A percentile compares a stretch with the other conserved stretches of the same genome.
These are phyloP conservation scores for Fusarium tricinctum DNA, from an alignment of 2,329 filamentous ascomycete species.

Conservation along the genomic window DNA sequence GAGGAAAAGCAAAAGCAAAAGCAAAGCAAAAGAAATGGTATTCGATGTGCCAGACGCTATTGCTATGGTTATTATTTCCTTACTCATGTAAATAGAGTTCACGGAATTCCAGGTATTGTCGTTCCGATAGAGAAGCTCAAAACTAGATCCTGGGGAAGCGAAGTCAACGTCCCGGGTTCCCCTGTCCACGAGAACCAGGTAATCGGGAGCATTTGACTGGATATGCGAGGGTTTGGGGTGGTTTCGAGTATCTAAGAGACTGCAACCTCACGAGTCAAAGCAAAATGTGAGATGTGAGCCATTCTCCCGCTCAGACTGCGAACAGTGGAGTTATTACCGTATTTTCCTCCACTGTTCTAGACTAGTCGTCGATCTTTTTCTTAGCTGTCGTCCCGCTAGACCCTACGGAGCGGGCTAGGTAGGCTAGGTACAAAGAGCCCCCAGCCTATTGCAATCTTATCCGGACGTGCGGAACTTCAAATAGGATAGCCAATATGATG, in stretches of 20 bases:
- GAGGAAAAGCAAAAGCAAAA: no score
- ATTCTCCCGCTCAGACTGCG: constrained; percentile 5
- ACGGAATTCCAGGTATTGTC: not conserved
- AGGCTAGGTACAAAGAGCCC: no score
- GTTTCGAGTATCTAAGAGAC: not conserved
- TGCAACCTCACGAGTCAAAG: constrained; percentile 5
- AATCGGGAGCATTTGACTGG: constrained; percentile 1
- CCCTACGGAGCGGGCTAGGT: no score
- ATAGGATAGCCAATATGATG: not conserved
- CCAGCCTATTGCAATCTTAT: not conserved
- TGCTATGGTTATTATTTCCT: not conserved
- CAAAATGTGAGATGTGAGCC: constrained; percentile 1
- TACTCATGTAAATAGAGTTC: constrained; percentile 2
- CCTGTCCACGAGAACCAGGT: constrained; percentile 1
- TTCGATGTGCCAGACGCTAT: not conserved
- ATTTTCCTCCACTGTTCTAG: no score
- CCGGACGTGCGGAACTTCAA: not conserved
- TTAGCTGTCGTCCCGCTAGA: not conserved
- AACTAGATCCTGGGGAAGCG: constrained; percentile 2
- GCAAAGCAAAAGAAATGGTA: no score
- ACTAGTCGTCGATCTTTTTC: constrained; percentile 15
- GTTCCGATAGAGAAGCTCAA: not conserved
- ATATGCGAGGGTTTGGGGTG: not conserved
- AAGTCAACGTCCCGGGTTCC: not conserved
- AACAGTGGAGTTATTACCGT: constrained; percentile 1